A percentile compares a stretch with the other conserved stretches of the same genome.
phyloP scores from a whole-genome alignment of 2,329 filamentous ascomycete genomes.

The Stachybotrys chartarum region DNA sequence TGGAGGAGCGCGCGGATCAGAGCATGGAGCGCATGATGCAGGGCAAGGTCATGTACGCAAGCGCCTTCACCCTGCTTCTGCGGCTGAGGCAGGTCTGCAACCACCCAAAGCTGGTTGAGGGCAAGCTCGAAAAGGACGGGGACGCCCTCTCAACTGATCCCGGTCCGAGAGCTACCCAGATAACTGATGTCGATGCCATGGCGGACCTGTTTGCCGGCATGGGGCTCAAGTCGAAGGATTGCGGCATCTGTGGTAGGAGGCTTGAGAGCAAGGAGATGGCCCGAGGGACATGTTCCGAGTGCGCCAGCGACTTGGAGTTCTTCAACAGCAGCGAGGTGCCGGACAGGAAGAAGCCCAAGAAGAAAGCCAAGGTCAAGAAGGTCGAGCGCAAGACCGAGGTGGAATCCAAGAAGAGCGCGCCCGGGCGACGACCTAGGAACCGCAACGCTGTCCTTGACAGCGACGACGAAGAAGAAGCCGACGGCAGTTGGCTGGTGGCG shows the following conservation, averaged over 20 bases:
- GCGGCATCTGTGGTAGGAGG: conserved; percentile 73
- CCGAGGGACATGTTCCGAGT: conserved; percentile 59
- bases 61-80: conserved; percentile 85
- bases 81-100: conserved; percentile 91
- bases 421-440: conserved; percentile 32
- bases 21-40: conserved; percentile 86
- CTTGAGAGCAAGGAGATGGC: conserved; percentile 44
- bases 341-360: conserved; percentile 27
- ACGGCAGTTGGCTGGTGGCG: conserved; percentile 74
- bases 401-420: conserved; percentile 6
- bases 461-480: conserved; percentile 61
- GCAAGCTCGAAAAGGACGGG: conserved; percentile 78
- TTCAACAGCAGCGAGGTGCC: conserved; percentile 42
- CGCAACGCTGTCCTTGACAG: conserved; percentile 57
- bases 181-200: conserved; percentile 70
- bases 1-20: conserved; percentile 78
- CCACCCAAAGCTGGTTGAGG: conserved; percentile 80
- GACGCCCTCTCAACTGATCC: conserved; percentile 68
- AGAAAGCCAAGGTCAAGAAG: conserved; percentile 20
- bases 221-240: conserved; percentile 69
- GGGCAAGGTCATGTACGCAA: conserved; percentile 80
- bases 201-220: conserved; percentile 82
- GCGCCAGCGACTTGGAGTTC: conserved; percentile 64
- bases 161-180: conserved; percentile 39
- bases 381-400: conserved; percentile 11